Conservation (phyloP, 495 filamentous ascomycete genomes). For the Aspergillus sclerotiicarbonarius region DNA sequence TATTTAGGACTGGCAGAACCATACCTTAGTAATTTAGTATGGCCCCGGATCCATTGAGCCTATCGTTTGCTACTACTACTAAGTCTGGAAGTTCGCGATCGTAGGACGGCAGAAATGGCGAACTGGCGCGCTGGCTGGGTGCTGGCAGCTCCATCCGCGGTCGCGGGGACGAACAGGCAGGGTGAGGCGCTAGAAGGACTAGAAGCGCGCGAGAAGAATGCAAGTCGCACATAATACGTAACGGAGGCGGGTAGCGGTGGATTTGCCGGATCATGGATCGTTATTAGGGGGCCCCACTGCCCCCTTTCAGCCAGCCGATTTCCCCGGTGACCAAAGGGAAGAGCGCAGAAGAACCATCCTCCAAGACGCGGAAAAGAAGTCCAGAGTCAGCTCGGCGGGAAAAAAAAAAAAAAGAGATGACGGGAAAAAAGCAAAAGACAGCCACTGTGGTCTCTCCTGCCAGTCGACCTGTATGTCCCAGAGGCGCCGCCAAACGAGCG, state of each 20-base stretch:
- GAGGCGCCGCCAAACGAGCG: conserved; percentile 1
- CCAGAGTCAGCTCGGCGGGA: background rate
- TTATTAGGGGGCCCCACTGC: conserved; percentile 17
- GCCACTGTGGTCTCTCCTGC: too few relatives aligned
- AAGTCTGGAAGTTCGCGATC: background rate
- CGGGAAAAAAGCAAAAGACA: background rate
- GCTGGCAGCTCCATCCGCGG: conserved; percentile 2
- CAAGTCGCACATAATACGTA: conserved; percentile 32
- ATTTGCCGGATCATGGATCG: conserved; percentile 24
- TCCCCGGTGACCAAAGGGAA: conserved; percentile 17
- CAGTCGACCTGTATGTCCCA: background rate
- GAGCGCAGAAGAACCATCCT: too few relatives aligned
- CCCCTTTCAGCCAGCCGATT: conserved; percentile 20
- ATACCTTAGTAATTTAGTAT: background rate
- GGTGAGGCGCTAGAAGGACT: conserved; percentile 33
- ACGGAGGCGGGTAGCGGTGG: conserved; percentile 32
- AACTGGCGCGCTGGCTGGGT: background rate
- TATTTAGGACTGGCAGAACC: background rate
- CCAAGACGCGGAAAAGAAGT: conserved; percentile 2
- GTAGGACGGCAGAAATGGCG: background rate
- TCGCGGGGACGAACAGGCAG: conserved; percentile 15
- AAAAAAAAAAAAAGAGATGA: conserved; percentile 7
- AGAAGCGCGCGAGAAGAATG: conserved; percentile 39
- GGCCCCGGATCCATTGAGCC: background rate
- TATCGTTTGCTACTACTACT: background rate